These are phyloP conservation scores for Raffaelea ambrosiae DNA, from an alignment of 2,329 filamentous ascomycete species.

Conservation along the genomic window DNA sequence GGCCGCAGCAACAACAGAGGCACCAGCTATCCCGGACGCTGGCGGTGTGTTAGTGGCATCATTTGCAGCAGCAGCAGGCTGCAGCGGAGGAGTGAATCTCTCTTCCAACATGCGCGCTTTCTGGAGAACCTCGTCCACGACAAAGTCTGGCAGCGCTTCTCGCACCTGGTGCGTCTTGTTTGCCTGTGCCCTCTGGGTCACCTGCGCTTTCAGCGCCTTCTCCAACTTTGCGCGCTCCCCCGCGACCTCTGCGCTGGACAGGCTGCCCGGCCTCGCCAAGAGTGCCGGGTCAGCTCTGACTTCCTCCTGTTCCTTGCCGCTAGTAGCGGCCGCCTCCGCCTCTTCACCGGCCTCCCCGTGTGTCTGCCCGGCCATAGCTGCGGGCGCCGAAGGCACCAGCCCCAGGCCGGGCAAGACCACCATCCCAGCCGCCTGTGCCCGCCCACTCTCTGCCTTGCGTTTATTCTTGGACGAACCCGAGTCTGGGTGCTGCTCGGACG, in stretches of 20 bases:
- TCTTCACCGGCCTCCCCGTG: no score
- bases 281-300: not conserved
- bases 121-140: conserved; percentile 64
- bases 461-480: not conserved
- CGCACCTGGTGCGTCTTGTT: conserved; percentile 33
- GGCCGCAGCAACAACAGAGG: conserved; percentile 20
- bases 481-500: not conserved
- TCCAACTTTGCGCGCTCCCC: conserved; percentile 77
- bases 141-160: conserved; percentile 54
- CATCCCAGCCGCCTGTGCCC: conserved; percentile 23
- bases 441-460: conserved; percentile 17
- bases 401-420: conserved; percentile 8
- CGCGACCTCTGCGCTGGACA: conserved; percentile 53
- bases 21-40: not conserved
- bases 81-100: conserved; percentile 51
- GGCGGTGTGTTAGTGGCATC: not conserved
- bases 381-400: not conserved
- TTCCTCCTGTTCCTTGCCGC: not conserved
- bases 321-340: not conserved
- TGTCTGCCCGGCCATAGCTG: not conserved
- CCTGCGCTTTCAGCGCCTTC: conserved; percentile 64
- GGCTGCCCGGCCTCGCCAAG: not conserved
- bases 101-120: conserved; percentile 65
- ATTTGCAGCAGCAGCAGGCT: not conserved
- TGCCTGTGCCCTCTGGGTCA: conserved; percentile 50